Conservation (phyloP, 2,329 filamentous ascomycete species). For the Aspergillus neoniger region DNA sequence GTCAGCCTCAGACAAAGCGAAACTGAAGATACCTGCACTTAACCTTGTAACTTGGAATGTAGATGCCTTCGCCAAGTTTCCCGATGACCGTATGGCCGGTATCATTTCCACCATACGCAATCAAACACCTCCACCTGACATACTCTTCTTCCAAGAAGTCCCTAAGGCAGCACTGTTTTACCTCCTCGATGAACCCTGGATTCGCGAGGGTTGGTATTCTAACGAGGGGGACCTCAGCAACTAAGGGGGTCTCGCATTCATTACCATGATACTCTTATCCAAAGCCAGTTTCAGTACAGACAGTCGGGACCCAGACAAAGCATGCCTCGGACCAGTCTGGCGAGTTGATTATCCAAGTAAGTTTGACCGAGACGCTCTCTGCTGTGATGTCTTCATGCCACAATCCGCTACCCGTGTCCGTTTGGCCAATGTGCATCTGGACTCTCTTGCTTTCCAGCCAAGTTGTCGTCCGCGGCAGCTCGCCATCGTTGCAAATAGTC, state of each 20-base stretch:
- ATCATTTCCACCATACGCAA: conserved; percentile 29
- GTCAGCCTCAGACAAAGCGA: background rate
- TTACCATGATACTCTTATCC: background rate
- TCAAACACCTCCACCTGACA: conserved; percentile 22
- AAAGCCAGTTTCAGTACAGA: background rate
- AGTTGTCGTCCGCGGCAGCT: conserved; percentile 37
- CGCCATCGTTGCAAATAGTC: conserved; percentile 25
- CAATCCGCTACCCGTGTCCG: conserved; percentile 21
- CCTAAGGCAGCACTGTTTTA: conserved; percentile 23
- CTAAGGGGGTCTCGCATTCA: background rate
- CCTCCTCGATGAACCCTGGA: conserved; percentile 27
- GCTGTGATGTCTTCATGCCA: conserved; percentile 15
- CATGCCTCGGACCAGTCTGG: conserved; percentile 34
- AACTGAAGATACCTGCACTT: conserved; percentile 20
- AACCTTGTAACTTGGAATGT: conserved; percentile 39
- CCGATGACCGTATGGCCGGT: conserved; percentile 24
- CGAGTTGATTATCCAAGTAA: conserved; percentile 34
- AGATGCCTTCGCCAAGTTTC: conserved; percentile 20
- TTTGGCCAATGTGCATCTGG: conserved; percentile 46
- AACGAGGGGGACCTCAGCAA: background rate
- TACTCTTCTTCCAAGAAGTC: conserved; percentile 44
- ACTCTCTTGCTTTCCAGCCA: conserved; percentile 34
- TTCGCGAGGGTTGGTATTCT: conserved; percentile 33
- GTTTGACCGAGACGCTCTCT: conserved; percentile 22
- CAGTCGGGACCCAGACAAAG: conserved; percentile 21